These are phyloP conservation scores for Zymoseptoria brevis DNA, from an alignment of 2,329 filamentous ascomycete genomes.

Conservation along the genomic window DNA sequence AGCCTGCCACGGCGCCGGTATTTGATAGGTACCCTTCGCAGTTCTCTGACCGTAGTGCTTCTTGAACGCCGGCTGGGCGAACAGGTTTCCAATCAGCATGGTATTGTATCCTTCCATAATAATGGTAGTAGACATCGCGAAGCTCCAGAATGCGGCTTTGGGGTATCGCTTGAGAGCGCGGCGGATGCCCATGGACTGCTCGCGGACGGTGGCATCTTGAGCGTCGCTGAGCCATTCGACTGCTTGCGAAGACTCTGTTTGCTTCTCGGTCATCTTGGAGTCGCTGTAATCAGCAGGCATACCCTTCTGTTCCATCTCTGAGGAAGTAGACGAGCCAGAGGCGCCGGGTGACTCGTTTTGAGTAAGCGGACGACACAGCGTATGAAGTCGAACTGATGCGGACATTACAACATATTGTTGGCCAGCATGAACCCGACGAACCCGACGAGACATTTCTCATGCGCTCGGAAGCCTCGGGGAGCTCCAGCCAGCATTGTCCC, in stretches of 20 bases:
- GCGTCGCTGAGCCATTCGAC: not conserved
- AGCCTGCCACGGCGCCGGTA: slow-evolving; percentile 51
- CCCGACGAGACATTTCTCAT: not conserved
- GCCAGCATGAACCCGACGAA: not conserved
- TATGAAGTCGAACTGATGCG: too few relatives aligned
- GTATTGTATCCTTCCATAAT: slow-evolving; percentile 54
- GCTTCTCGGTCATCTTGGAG: not conserved
- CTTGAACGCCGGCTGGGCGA: slow-evolving; percentile 27
- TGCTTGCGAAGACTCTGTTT: not conserved
- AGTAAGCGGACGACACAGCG: not conserved
- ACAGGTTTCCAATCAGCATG: slow-evolving; percentile 30
- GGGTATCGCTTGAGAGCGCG: not conserved
- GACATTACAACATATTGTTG: too few relatives aligned
- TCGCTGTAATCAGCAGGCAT: not conserved
- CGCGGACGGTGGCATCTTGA: not conserved
- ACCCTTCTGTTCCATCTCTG: not conserved
- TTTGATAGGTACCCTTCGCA: slow-evolving; percentile 30
- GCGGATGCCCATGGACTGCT: not conserved
- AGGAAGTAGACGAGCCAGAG: not conserved
- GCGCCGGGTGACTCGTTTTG: not conserved
- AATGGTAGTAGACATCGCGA: slow-evolving; percentile 2
- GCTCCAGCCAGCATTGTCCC: not conserved
- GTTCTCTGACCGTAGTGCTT: slow-evolving; percentile 31
- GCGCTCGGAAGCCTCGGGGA: not conserved
- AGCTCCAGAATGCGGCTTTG: slow-evolving; percentile 1